A percentile compares a stretch with the other conserved stretches of the same genome.
phyloP scores from a whole-genome alignment of 75 land plant genomes.

The Sequoiadendron giganteum region DNA sequence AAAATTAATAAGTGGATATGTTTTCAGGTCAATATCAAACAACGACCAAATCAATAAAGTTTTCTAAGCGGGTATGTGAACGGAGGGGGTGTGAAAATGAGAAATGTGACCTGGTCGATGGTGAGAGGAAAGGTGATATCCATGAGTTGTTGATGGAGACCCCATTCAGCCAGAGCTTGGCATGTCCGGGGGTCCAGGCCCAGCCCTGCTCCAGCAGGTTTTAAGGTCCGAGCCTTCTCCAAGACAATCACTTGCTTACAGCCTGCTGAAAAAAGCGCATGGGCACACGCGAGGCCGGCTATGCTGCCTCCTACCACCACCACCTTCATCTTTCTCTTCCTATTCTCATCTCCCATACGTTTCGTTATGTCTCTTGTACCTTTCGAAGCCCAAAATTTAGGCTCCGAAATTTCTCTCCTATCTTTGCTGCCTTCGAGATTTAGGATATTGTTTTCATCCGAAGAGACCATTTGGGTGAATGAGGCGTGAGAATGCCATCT shows the following conservation, averaged over 20 bases:
- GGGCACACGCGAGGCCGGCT: slow-evolving; percentile 72
- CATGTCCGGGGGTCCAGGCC: slow-evolving; percentile 60
- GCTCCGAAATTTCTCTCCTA: too few relatives aligned
- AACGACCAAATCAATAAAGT: not conserved
- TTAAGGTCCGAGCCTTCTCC: slow-evolving; percentile 49
- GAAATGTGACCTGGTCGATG: slow-evolving; percentile 17
- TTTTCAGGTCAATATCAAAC: not conserved
- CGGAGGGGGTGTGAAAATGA: not conserved
- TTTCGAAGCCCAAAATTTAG: too few relatives aligned
- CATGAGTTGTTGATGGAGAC: slow-evolving; percentile 33
- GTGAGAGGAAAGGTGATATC: slow-evolving; percentile 47
- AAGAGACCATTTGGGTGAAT: too few relatives aligned
- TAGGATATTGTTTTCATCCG: too few relatives aligned
- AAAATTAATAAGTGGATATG: not conserved
- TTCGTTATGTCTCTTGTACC: too few relatives aligned
- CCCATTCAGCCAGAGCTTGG: slow-evolving; percentile 44
- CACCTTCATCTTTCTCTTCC: slow-evolving; percentile 36
- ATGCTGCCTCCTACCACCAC: slow-evolving; percentile 85
- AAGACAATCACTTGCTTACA: slow-evolving; percentile 55
- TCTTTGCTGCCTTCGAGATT: too few relatives aligned
- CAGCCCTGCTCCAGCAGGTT: slow-evolving; percentile 74
- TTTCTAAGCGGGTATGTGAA: not conserved
- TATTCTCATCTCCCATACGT: not conserved
- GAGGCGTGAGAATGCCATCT: too few relatives aligned
- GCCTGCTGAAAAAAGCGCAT: slow-evolving; percentile 51